Conservation (phyloP, 495 filamentous ascomycete species). For the Aspergillus funiculosus region DNA sequence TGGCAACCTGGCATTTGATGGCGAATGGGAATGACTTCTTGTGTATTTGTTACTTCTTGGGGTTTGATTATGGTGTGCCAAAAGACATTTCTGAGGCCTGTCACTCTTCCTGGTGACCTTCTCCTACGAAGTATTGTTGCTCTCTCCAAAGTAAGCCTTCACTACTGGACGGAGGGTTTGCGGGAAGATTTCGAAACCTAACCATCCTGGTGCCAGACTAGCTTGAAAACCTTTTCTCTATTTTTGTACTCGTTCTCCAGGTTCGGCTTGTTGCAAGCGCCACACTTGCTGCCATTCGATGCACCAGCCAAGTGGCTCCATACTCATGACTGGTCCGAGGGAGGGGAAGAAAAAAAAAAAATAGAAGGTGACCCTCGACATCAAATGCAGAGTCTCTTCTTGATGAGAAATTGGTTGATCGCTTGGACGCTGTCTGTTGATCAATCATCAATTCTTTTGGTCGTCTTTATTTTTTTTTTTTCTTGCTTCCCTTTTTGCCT, state of each 20-base stretch:
- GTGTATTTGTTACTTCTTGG: slow-evolving; percentile 3
- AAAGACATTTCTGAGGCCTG: slow-evolving; percentile 10
- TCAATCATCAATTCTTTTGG: slow-evolving; percentile 6
- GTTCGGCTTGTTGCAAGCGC: slow-evolving; percentile 3
- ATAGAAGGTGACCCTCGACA: neutral
- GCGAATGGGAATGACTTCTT: slow-evolving; percentile 3
- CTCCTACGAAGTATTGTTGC: slow-evolving; percentile 5
- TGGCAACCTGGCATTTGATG: neutral
- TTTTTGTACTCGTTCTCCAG: slow-evolving; percentile 20
- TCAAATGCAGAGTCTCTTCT: too few species aligned
- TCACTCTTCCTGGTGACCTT: slow-evolving; percentile 12
- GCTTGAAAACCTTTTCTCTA: slow-evolving; percentile 14
- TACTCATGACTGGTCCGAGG: neutral
- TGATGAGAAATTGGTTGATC: slow-evolving; percentile 4
- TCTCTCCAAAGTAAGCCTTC: neutral
- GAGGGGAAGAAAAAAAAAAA: neutral
- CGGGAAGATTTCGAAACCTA: slow-evolving; percentile 7
- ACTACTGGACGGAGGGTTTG: neutral
- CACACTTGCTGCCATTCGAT: slow-evolving; percentile 6
- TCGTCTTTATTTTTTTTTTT: slow-evolving; percentile 1
- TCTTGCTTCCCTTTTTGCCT: neutral
- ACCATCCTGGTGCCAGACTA: slow-evolving; percentile 16
- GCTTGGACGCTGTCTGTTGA: slow-evolving; percentile 1
- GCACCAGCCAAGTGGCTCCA: slow-evolving; percentile 15
- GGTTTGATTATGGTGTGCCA: slow-evolving; percentile 2